Conservation (phyloP, 1,284 basidiomycete genomes). For the Puccinia novopanici region DNA sequence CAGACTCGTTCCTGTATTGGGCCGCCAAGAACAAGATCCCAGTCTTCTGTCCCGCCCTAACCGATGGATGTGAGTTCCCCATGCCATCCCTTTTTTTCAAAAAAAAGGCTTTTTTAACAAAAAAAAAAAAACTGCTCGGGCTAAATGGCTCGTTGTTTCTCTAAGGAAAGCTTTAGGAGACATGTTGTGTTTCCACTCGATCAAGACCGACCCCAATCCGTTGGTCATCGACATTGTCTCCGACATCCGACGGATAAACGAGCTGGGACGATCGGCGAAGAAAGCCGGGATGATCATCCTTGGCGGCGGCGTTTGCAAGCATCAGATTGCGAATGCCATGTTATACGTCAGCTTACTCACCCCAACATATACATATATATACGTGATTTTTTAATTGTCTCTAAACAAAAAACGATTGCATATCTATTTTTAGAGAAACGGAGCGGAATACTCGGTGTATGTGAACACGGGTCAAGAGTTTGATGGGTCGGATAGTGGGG, state of each 20-base stretch:
- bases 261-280: constrained; percentile 58
- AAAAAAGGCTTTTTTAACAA: too few relatives aligned
- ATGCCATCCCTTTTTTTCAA: not conserved
- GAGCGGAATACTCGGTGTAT: constrained; percentile 60
- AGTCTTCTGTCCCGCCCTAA: constrained; percentile 59
- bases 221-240: constrained; percentile 58
- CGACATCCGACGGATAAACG: constrained; percentile 59
- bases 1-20: constrained; percentile 59
- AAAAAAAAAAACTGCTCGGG: too few relatives aligned
- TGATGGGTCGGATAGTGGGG: constrained; percentile 59
- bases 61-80: constrained; percentile 56
- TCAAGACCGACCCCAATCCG: constrained; percentile 57
- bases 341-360: constrained; percentile 57
- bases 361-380: too few relatives aligned
- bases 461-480: constrained; percentile 60
- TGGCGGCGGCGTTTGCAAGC: constrained; percentile 60
- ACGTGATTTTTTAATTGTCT: too few relatives aligned
- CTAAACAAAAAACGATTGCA: not conserved
- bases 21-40: constrained; percentile 59
- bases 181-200: constrained; percentile 60
- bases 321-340: constrained; percentile 60
- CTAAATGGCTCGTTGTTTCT: constrained; percentile 19
- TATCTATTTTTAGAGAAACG: constrained; percentile 54
- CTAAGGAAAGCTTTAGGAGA: constrained; percentile 56
- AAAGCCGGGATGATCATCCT: constrained; percentile 60